Evolutionary conservation across 202 grass and related monocot species (phyloP).

Genomic region (Carex arenaria): DNA sequence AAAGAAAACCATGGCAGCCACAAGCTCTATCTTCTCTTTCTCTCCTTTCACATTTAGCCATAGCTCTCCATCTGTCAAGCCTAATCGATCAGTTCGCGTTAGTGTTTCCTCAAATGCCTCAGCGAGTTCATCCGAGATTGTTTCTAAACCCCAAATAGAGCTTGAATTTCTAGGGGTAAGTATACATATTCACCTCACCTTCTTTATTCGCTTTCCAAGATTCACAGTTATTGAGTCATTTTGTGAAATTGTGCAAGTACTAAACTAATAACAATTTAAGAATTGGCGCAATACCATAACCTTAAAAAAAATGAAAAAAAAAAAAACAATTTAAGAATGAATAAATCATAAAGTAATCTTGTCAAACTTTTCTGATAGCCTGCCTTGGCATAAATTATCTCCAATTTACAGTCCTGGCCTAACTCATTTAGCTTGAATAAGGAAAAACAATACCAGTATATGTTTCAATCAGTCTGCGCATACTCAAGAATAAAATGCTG

Average conservation of each 20-base stretch:
- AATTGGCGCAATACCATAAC: too few species aligned
- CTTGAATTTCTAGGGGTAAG: constrained; percentile 77
- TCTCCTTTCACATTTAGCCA: background rate
- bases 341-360: background rate
- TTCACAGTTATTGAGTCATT: background rate
- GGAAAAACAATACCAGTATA: background rate
- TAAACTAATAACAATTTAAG: background rate
- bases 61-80: background rate
- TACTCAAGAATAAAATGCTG: background rate
- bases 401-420: background rate
- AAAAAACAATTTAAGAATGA: background rate
- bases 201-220: background rate
- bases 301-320: too few species aligned
- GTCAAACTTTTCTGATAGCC: background rate
- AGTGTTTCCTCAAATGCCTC: constrained; percentile 1
- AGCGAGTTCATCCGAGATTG: constrained; percentile 17
- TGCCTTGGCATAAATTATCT: background rate
- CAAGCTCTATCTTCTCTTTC: constrained; percentile 43
- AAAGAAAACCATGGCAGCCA: constrained; percentile 45
- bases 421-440: background rate
- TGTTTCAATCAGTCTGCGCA: background rate
- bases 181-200: background rate
- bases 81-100: background rate
- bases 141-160: constrained; percentile 60
- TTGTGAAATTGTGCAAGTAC: background rate